Evolutionary conservation across 495 filamentous ascomycete species (phyloP), one percentile per base, ranked within the genome.

Genomic region (Mytilinidion resinicola): DNA sequence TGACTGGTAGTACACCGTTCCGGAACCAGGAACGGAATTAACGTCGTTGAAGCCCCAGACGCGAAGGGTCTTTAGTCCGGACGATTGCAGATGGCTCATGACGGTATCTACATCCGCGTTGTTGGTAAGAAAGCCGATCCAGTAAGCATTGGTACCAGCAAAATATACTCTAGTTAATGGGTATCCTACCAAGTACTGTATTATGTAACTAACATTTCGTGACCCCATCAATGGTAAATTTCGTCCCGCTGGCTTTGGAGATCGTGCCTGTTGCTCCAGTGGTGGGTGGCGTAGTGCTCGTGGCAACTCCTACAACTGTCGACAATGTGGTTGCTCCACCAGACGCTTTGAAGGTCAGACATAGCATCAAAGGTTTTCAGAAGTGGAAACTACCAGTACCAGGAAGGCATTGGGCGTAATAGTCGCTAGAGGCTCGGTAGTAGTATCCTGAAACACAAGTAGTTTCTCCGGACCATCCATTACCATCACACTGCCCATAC

Each of bases 31-130:
- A 33, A 72, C 59, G 21, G 66, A 47, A 43, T 78, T 85, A 21
- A 76, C 73, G 67, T 86, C 84, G 73, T 85, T 85, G 74, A 90
- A 89, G 0, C 84, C 85, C 86, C 87, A 89, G 53, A 86, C 76
- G 10, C 86, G 82, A 37, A 87, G 72, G 63, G 89, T 82, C 62
- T 85, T 85, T 53, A 88, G 76, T 1, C 83, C 84, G 11, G 84
- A 77, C 20, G 72, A 65, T 44, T 73, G 57, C 53, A 76, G 48
- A 37, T 59, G 44, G 12, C 17, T 25, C 53, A 68, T 59, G 47
- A 59, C 48, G 39, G 34, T 33, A n/a, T 59, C 82, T 9, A 88
- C 80, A 65, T 88, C 84, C n/a, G 67, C 71, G 59, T 81, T 76
- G 67, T 80, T 82, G 17, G 74, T 80, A 20, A 88, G 77, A 73